Evolutionary conservation across 2,329 filamentous ascomycete genomes (phyloP), one percentile per base, ranked within the genome.

Genomic region (Pseudopyrenochaeta lycopersici): DNA sequence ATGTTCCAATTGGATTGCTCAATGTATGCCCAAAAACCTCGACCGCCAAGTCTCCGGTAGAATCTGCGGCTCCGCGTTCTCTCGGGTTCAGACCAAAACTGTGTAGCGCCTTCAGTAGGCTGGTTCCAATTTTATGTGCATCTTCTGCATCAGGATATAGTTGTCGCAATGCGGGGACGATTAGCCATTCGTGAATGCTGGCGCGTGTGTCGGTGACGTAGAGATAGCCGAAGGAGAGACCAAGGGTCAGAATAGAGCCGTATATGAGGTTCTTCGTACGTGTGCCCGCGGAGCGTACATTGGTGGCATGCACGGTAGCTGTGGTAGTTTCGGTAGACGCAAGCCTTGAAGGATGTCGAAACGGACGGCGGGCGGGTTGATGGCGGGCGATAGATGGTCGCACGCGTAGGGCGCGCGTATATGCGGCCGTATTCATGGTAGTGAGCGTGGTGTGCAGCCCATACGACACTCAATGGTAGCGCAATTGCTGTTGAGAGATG

Each of bases 1-100:
- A 96, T 59, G 96, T 97, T 51, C 90, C 95, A 67, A 99, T 88
- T 1, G 95, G 95, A 77, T 97, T 98, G 67, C 85, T 82, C 41
- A 99, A 78, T 3, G 80, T 83, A 57, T 89, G 85, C 31, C 90
- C 92, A 72, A 96, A 97, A 17, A 98, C 88, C 46, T 86, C 81
- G 7, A 86, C 82, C 42, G 78, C 76, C 43, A 88, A 70, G 60
- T 82, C 82, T 2, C 82, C 82, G 58, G 81, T 77, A 9, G 78
- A 75, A 62, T 87, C 84, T 1, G 76, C 78, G 53, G 83, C 78
- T n/a, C 86, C 84, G 47, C 95, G 88, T 74, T 99, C 95, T 52
- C 94, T 85, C 3, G 92, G 90, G 72, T 97, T 85, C 29, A 98
- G 77, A 30, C 89, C 88, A 48, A 94, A 84, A 40, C 82, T 81